Conservation (phyloP, 2,329 filamentous ascomycete genomes). For the Trematosphaeria pertusa region DNA sequence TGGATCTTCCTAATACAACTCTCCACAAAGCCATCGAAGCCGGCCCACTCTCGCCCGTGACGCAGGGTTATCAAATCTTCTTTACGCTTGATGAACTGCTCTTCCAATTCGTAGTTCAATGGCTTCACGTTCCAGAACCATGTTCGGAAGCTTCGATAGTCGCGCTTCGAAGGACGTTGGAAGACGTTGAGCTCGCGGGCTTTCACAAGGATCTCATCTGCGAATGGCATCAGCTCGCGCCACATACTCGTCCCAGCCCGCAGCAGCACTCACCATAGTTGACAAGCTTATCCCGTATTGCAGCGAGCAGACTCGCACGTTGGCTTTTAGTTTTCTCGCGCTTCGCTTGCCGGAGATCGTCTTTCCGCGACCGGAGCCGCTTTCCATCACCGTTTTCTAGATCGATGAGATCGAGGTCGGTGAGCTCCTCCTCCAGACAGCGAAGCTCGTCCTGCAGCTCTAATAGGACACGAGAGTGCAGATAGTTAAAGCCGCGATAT, state of each 20-base stretch:
- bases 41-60: constrained; percentile 43
- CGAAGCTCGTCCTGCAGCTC: constrained; percentile 44
- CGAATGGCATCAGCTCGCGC: neutral
- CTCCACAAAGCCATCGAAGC: constrained; percentile 47
- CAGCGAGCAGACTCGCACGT: constrained; percentile 12
- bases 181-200: constrained; percentile 39
- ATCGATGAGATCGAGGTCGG: constrained; percentile 20
- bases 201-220: constrained; percentile 44
- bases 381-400: constrained; percentile 2
- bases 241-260: constrained; percentile 5
- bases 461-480: constrained; percentile 43
- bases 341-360: constrained; percentile 15
- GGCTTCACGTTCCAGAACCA: constrained; percentile 42
- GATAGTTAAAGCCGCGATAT: constrained; percentile 43
- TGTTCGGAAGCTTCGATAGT: constrained; percentile 39
- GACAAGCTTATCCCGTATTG: constrained; percentile 24
- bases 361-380: constrained; percentile 18
- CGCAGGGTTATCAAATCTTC: constrained; percentile 47
- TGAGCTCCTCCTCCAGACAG: constrained; percentile 35
- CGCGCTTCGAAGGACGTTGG: constrained; percentile 40
- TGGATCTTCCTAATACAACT: constrained; percentile 24
- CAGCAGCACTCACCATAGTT: constrained; percentile 9
- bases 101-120: constrained; percentile 25
- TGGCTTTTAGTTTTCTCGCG: constrained; percentile 12
- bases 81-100: constrained; percentile 36